Evolutionary conservation across 106 monocot species (phyloP).

Genomic region (Phalaenopsis equestris): DNA sequence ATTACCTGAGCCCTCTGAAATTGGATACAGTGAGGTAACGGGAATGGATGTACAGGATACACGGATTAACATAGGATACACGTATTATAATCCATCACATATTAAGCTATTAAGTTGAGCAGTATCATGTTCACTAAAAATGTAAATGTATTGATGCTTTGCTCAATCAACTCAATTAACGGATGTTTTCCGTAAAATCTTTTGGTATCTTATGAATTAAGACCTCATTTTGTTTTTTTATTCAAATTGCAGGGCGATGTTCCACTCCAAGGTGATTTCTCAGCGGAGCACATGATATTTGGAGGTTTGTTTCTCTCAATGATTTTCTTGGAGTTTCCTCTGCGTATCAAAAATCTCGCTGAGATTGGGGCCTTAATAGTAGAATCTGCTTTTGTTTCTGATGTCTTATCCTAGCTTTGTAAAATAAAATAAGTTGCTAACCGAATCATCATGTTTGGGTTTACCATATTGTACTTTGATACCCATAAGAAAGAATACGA

Average conservation of each 20-base stretch:
- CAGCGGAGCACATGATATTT: slow-evolving; percentile 29
- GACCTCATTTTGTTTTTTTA: not conserved
- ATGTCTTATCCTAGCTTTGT: not conserved
- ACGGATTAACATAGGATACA: no score
- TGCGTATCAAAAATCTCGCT: not conserved
- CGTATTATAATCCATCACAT: no score
- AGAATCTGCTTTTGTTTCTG: no score
- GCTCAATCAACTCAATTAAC: no score
- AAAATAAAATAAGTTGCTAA: not conserved
- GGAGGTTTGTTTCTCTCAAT: slow-evolving; percentile 12
- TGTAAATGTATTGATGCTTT: not conserved
- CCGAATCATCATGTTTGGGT: not conserved
- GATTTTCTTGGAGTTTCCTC: not conserved
- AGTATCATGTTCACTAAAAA: not conserved
- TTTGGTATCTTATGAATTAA: not conserved
- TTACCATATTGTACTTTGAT: not conserved
- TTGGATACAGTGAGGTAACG: no score
- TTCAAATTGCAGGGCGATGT: slow-evolving; percentile 21
- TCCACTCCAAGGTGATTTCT: slow-evolving; percentile 30
- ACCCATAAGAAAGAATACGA: not conserved
- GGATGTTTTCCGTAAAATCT: not conserved
- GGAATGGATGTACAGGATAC: no score
- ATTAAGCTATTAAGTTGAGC: no score
- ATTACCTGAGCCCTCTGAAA: no score
- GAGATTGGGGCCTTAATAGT: not conserved